phyloP scores from a whole-genome alignment of 129 eudicot species.

The Flaveria brownii region DNA sequence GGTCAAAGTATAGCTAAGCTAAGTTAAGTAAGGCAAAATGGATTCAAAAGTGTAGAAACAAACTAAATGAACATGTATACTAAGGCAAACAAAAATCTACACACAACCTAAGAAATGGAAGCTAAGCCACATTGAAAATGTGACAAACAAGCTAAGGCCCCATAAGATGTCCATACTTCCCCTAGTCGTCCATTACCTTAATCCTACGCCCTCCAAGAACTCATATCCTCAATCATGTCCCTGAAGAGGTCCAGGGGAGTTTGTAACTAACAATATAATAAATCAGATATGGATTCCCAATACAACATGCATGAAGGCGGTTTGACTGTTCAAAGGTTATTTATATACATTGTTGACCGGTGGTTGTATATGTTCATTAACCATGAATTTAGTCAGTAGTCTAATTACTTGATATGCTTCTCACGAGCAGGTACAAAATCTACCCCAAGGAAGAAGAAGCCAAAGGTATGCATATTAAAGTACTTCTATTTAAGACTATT shows the following conservation, averaged over 20 bases:
- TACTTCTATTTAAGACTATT: not conserved
- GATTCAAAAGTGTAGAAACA: no score
- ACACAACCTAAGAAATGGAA: no score
- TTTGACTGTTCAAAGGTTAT: not conserved
- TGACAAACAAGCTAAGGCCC: no score
- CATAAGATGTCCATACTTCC: no score
- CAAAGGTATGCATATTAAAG: slow-evolving; percentile 35
- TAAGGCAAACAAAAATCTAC: no score
- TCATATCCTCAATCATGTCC: no score
- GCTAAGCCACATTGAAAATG: no score
- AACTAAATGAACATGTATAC: no score
- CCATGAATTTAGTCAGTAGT: not conserved
- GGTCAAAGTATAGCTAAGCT: no score
- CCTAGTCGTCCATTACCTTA: no score
- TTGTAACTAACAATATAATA: not conserved
- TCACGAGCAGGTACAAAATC: slow-evolving; percentile 40
- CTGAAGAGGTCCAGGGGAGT: not conserved
- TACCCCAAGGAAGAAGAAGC: slow-evolving; percentile 45
- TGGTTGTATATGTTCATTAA: not conserved
- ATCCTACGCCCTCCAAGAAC: no score
- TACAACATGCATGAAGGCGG: not conserved
- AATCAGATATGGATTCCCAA: not conserved
- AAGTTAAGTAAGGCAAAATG: no score
- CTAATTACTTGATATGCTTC: slow-evolving; percentile 16
- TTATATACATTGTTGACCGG: not conserved